Conservation (phyloP, 495 filamentous ascomycete genomes). For the Podospora didyma region DNA sequence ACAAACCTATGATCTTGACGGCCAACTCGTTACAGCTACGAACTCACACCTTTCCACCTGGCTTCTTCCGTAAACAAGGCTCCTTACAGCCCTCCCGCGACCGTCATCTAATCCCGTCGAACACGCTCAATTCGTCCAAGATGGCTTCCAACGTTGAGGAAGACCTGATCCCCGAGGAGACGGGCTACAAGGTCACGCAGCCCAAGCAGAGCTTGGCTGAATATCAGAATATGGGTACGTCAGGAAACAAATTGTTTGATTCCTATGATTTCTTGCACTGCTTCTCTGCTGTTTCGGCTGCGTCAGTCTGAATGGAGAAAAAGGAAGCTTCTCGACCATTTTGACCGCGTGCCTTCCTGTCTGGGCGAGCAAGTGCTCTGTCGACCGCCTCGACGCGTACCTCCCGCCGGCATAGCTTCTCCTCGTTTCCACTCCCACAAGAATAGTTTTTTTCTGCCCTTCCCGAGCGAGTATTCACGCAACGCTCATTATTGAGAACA, state of each 20-base stretch:
- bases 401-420: background rate
- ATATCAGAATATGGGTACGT: slow-evolving; percentile 86
- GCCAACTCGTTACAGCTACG: background rate
- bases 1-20: background rate
- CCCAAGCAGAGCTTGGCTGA: slow-evolving; percentile 91
- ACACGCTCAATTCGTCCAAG: slow-evolving; percentile 17
- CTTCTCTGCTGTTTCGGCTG: too few species aligned
- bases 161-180: slow-evolving; percentile 81
- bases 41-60: background rate
- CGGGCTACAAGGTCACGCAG: slow-evolving; percentile 96
- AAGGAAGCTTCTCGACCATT: too few species aligned
- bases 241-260: background rate
- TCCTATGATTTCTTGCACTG: background rate
- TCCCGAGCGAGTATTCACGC: too few species aligned
- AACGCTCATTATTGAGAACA: background rate
- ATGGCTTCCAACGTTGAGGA: slow-evolving; percentile 82
- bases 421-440: too few species aligned
- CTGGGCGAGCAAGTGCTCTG: background rate
- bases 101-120: background rate
- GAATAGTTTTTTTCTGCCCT: too few species aligned
- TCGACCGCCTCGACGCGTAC: background rate
- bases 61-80: background rate
- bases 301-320: too few species aligned
- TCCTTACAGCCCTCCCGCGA: background rate
- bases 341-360: background rate